These are phyloP conservation scores for Sphenostylis stenocarpa DNA, from an alignment of 306 rosid genomes.

Conservation along the genomic window DNA sequence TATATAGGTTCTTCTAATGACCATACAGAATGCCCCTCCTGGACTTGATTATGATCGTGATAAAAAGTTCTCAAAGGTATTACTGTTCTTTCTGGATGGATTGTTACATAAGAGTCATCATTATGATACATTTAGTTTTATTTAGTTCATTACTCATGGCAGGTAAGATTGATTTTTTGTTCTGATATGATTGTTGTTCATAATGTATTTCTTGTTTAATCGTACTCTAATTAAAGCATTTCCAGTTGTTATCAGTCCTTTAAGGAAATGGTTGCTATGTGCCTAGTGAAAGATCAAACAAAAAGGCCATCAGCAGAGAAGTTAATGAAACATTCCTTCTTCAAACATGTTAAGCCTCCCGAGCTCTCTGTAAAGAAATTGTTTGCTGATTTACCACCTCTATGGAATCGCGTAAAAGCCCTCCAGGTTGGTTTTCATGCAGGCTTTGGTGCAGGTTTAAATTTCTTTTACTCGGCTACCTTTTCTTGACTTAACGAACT, in stretches of 20 bases:
- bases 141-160: slow-evolving; percentile 11
- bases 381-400: slow-evolving; percentile 88
- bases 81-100: slow-evolving; percentile 65
- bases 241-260: slow-evolving; percentile 99
- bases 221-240: slow-evolving; percentile 86
- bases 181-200: not conserved
- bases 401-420: slow-evolving; percentile 92
- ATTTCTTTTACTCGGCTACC: slow-evolving; percentile 18
- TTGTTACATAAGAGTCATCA: not conserved
- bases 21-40: slow-evolving; percentile 99
- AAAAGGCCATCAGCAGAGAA: slow-evolving; percentile 95
- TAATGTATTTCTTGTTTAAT: slow-evolving; percentile 28
- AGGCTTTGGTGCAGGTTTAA: slow-evolving; percentile 7
- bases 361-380: slow-evolving; percentile 85
- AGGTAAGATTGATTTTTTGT: not conserved
- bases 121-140: not conserved
- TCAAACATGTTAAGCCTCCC: slow-evolving; percentile 84
- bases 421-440: slow-evolving; percentile 69
- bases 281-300: slow-evolving; percentile 97
- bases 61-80: slow-evolving; percentile 95
- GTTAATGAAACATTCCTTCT: slow-evolving; percentile 85
- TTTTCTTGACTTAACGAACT: slow-evolving; percentile 26
- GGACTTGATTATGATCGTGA: slow-evolving; percentile 99
- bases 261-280: slow-evolving; percentile 99
- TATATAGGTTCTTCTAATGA: slow-evolving; percentile 88